phyloP scores from a whole-genome alignment of 2,329 filamentous ascomycete species.

The Ophiostoma populinum region DNA sequence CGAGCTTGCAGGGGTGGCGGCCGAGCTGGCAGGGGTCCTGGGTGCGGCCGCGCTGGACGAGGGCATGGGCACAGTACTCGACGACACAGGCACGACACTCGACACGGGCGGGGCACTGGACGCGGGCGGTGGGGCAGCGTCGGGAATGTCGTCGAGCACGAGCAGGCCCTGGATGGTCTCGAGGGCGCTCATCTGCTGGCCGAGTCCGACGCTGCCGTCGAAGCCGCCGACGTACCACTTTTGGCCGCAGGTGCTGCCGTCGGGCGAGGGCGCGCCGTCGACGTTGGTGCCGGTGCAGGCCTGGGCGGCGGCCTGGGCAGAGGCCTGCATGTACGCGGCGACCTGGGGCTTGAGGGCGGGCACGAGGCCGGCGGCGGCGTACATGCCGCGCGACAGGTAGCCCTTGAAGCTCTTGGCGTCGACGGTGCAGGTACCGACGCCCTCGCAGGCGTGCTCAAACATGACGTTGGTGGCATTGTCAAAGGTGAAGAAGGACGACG shows the following conservation, averaged over 20 bases:
- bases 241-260: constrained; percentile 38
- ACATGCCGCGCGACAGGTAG: constrained; percentile 48
- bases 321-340: constrained; percentile 28
- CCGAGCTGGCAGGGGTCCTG: too few relatives aligned
- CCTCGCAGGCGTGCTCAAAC: constrained; percentile 51
- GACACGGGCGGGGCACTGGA: too few relatives aligned
- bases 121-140: too few relatives aligned
- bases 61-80: too few relatives aligned
- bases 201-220: constrained; percentile 37
- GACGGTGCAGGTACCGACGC: constrained; percentile 34
- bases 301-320: constrained; percentile 36
- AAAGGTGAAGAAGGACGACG: constrained; percentile 34
- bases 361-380: constrained; percentile 36
- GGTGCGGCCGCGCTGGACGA: too few relatives aligned
- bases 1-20: too few relatives aligned
- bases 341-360: constrained; percentile 34
- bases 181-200: constrained; percentile 47
- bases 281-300: constrained; percentile 36
- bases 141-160: constrained; percentile 9
- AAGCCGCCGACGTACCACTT: constrained; percentile 43
- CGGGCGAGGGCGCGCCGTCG: constrained; percentile 10
- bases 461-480: constrained; percentile 40
- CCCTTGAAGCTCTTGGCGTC: constrained; percentile 55
- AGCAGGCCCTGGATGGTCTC: constrained; percentile 46
- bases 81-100: too few relatives aligned